These are phyloP conservation scores for Leishmania tarentolae DNA, from an alignment of 208 protist species.

Conservation along the genomic window DNA sequence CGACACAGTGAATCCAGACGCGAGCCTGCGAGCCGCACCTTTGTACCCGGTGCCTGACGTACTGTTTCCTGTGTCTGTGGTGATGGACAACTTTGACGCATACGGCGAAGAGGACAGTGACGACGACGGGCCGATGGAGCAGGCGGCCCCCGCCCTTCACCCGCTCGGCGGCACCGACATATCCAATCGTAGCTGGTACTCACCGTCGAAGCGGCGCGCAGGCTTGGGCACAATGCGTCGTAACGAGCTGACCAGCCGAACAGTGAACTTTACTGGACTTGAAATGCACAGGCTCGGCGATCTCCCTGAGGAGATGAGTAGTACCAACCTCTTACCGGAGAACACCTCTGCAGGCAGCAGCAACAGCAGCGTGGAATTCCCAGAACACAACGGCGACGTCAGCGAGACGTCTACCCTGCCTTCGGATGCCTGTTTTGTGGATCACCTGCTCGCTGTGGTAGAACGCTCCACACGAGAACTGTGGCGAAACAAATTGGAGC, in stretches of 20 bases:
- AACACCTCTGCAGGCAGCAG: neutral
- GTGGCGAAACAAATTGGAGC: slow-evolving; percentile 22
- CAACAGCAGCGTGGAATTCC: neutral
- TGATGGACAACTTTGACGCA: neutral
- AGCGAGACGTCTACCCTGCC: neutral
- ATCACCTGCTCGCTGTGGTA: slow-evolving; percentile 30
- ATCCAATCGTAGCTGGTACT: slow-evolving; percentile 20
- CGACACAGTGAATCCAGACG: neutral
- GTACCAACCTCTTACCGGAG: neutral
- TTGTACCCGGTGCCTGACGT: neutral
- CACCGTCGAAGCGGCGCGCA: slow-evolving; percentile 16
- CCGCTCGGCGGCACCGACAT: neutral
- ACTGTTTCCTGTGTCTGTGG: neutral
- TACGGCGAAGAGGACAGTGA: neutral
- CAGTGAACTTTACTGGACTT: neutral
- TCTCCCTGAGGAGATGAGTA: neutral
- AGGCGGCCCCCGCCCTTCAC: neutral
- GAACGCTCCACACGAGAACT: slow-evolving; percentile 31
- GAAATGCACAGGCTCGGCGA: no score
- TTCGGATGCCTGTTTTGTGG: neutral
- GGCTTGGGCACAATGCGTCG: slow-evolving; percentile 19
- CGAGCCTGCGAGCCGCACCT: neutral
- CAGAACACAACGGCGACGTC: neutral
- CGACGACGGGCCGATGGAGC: neutral
- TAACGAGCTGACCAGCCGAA: slow-evolving; percentile 1